phyloP scores from a whole-genome alignment of 192 early-diverging fungal species.

The Spizellomyces sp. region DNA sequence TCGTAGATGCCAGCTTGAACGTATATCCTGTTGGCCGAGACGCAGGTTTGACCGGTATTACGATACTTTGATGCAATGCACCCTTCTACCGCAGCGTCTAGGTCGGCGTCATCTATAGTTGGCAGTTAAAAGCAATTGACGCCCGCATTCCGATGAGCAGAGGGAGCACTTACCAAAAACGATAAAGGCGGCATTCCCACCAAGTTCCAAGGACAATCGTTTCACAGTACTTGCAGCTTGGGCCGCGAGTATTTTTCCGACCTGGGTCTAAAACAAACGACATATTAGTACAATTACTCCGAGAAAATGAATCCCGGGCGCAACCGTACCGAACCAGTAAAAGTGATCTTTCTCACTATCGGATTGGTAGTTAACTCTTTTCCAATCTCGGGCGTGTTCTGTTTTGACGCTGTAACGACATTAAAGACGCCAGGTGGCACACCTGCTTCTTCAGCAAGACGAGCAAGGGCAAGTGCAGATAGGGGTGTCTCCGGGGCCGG shows the following conservation, averaged over 20 bases:
- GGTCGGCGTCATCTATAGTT: slow-evolving; percentile 42
- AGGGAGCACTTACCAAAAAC: slow-evolving; percentile 42
- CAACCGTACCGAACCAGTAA: slow-evolving; percentile 71
- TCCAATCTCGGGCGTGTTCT: slow-evolving; percentile 58
- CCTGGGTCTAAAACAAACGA: slow-evolving; percentile 48
- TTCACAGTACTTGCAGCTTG: slow-evolving; percentile 63
- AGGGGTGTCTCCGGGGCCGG: slow-evolving; percentile 53
- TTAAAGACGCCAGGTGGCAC: slow-evolving; percentile 74
- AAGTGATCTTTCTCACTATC: slow-evolving; percentile 69
- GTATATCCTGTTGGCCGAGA: slow-evolving; percentile 46
- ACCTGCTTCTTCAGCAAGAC: slow-evolving; percentile 40
- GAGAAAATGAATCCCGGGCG: too few relatives aligned
- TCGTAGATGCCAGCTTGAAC: slow-evolving; percentile 44
- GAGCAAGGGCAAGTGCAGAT: slow-evolving; percentile 34
- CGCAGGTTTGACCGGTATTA: slow-evolving; percentile 52
- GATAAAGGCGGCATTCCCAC: slow-evolving; percentile 54
- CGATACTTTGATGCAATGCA: slow-evolving; percentile 44
- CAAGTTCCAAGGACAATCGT: slow-evolving; percentile 48
- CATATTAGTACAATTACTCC: slow-evolving; percentile 13
- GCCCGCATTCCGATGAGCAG: not conserved
- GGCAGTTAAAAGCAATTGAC: not conserved
- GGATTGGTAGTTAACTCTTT: slow-evolving; percentile 58
- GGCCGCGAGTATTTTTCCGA: slow-evolving; percentile 66
- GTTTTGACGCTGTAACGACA: slow-evolving; percentile 58
- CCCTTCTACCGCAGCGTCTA: slow-evolving; percentile 44